phyloP scores from a whole-genome alignment of 192 early-diverging fungal species.

The Linderina pennispora region DNA sequence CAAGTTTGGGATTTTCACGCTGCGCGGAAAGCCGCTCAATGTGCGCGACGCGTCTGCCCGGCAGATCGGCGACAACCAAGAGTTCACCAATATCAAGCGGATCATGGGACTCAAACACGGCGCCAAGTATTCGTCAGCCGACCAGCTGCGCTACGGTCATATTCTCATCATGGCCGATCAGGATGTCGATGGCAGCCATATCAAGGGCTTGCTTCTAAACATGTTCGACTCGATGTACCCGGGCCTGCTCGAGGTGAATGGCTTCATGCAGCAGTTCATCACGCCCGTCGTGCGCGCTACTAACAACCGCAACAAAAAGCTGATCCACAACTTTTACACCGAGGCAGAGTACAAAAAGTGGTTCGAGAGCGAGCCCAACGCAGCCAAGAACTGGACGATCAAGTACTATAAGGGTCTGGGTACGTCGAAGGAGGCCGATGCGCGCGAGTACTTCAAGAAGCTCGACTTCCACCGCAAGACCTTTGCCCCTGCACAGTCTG shows the following conservation, averaged over 20 bases:
- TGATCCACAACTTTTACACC: constrained; percentile 80
- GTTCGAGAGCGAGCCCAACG: constrained; percentile 58
- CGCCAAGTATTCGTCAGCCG: constrained; percentile 62
- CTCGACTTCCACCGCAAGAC: constrained; percentile 74
- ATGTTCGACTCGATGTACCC: constrained; percentile 94
- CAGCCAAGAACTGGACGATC: constrained; percentile 71
- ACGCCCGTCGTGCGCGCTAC: constrained; percentile 91
- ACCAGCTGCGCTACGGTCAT: constrained; percentile 85
- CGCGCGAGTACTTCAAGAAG: constrained; percentile 86
- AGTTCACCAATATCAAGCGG: constrained; percentile 83
- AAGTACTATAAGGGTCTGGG: constrained; percentile 99
- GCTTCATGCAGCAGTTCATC: constrained; percentile 92
- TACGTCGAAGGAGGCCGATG: constrained; percentile 76
- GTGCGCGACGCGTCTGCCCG: constrained; percentile 77
- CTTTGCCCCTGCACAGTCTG: constrained; percentile 52
- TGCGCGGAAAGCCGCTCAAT: constrained; percentile 96
- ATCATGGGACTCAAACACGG: constrained; percentile 92
- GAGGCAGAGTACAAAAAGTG: constrained; percentile 90
- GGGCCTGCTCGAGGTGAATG: constrained; percentile 79
- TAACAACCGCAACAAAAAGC: constrained; percentile 48
- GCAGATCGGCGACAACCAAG: constrained; percentile 72
- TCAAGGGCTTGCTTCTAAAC: constrained; percentile 97
- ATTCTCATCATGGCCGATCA: constrained; percentile 99
- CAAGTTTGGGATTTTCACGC: constrained; percentile 89
- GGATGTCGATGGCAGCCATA: constrained; percentile 94